These are phyloP conservation scores for Schoenoplectus triqueter DNA, from an alignment of 202 grass and related monocot species.

Conservation along the genomic window DNA sequence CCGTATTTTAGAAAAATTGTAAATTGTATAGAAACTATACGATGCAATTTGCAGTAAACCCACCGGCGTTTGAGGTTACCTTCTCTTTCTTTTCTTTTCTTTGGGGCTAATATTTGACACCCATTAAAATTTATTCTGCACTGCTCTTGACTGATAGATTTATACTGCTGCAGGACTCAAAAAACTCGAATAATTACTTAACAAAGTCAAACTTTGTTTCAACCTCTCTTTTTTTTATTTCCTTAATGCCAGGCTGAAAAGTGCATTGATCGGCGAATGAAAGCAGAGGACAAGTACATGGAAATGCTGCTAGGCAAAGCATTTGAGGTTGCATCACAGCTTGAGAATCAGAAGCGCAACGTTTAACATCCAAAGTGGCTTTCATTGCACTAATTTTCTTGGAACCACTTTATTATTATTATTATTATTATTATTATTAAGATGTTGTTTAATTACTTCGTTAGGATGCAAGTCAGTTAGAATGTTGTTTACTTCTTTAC, in stretches of 20 bases:
- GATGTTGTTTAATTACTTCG: too few relatives aligned
- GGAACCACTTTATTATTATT: background rate
- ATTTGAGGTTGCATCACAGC: background rate
- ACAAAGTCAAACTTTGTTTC: background rate
- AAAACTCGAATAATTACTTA: background rate
- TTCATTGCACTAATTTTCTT: background rate
- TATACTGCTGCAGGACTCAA: too few relatives aligned
- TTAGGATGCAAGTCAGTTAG: background rate
- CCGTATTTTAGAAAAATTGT: too few relatives aligned
- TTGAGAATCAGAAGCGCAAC: background rate
- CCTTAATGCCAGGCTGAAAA: background rate
- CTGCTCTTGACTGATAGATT: too few relatives aligned
- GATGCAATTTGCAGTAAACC: too few relatives aligned
- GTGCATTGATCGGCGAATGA: background rate
- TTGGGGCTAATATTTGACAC: too few relatives aligned
- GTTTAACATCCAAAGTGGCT: background rate
- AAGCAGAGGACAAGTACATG: slow-evolving; percentile 21
- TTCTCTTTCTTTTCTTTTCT: too few relatives aligned
- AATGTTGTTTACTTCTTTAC: background rate
- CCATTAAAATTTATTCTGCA: too few relatives aligned
- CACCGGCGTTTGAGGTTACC: too few relatives aligned
- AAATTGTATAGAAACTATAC: too few relatives aligned
- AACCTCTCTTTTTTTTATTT: background rate
- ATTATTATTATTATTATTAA: too few relatives aligned
- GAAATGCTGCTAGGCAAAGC: background rate